phyloP scores from a whole-genome alignment of 2,329 filamentous ascomycete species.

The Cercospora sp. region DNA sequence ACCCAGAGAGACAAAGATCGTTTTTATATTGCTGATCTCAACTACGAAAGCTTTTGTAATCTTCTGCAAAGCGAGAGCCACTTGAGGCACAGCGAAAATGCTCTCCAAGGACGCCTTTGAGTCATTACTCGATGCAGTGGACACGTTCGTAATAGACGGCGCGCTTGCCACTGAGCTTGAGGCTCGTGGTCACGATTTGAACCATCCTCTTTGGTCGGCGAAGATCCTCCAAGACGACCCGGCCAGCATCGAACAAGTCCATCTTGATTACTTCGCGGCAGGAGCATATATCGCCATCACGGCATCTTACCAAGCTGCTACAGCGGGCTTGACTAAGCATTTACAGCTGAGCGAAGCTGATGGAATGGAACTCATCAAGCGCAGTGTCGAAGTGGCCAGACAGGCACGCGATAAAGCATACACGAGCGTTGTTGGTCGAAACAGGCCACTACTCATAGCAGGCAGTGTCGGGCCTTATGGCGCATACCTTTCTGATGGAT shows the following conservation, averaged over 20 bases:
- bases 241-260: constrained; percentile 45
- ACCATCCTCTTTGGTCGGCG: constrained; percentile 49
- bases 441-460: constrained; percentile 41
- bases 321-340: constrained; percentile 44
- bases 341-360: constrained; percentile 38
- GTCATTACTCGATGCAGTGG: constrained; percentile 26
- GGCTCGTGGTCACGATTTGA: constrained; percentile 46
- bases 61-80: not conserved
- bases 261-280: constrained; percentile 47
- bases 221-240: constrained; percentile 45
- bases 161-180: constrained; percentile 52
- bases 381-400: constrained; percentile 46
- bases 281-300: constrained; percentile 52
- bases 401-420: constrained; percentile 36
- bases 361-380: constrained; percentile 41
- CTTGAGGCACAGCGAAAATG: constrained; percentile 19
- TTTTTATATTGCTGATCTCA: not conserved
- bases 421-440: not conserved
- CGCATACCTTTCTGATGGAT: constrained; percentile 49
- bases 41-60: not conserved
- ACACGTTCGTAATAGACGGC: constrained; percentile 47
- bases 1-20: not conserved
- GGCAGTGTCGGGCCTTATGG: constrained; percentile 52
- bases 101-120: constrained; percentile 29
- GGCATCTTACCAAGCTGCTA: constrained; percentile 50